phyloP scores from a whole-genome alignment of 768 basidiomycete genomes.

The Lactifluus pinguis region DNA sequence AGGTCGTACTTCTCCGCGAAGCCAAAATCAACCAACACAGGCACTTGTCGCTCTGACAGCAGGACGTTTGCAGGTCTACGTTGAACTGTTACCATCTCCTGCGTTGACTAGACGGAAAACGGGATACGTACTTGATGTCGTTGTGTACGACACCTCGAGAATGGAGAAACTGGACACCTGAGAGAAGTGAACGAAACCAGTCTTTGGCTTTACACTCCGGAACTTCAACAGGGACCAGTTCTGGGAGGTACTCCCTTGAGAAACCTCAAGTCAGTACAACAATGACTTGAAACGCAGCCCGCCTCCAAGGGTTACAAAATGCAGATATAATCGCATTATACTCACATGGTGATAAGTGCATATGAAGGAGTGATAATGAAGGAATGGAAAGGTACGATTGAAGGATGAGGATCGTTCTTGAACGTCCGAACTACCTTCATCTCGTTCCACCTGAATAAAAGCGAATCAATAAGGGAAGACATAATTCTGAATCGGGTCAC shows the following conservation, averaged over 20 bases:
- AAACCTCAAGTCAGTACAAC: not conserved
- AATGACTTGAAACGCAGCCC: not conserved
- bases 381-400: conserved; percentile 86
- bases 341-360: conserved; percentile 88
- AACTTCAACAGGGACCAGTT: conserved; percentile 81
- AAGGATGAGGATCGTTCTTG: conserved; percentile 80
- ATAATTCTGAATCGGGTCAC: conserved; percentile 23
- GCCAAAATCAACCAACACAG: conserved; percentile 92
- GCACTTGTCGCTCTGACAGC: conserved; percentile 64
- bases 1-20: conserved; percentile 85
- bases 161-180: conserved; percentile 79
- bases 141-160: conserved; percentile 81
- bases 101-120: conserved; percentile 3
- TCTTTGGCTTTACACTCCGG: conserved; percentile 64
- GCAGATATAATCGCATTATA: conserved; percentile 15
- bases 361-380: conserved; percentile 91
- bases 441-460: conserved; percentile 77
- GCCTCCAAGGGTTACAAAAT: not conserved
- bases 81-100: not conserved
- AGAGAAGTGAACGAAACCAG: conserved; percentile 79
- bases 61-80: conserved; percentile 88
- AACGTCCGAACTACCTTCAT: conserved; percentile 91
- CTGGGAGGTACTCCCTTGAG: conserved; percentile 76
- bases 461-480: not conserved
- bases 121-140: conserved; percentile 75